Base-by-base conservation (phyloP, 106 monocot species). In the Dendrobium chrysotoxum region DNA sequence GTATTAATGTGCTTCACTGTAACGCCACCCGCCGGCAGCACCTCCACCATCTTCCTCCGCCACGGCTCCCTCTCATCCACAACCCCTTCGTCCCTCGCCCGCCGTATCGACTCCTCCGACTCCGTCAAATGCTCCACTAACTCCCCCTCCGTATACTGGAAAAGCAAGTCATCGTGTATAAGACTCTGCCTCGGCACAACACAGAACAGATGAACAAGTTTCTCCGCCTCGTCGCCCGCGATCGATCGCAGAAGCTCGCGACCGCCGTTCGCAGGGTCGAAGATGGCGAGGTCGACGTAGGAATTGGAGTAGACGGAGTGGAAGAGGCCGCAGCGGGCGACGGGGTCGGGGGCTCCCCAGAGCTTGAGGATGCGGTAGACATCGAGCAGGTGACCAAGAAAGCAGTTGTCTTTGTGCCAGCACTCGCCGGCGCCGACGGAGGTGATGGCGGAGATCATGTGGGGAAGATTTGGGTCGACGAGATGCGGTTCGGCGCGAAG, bases 221-320 rank as follows among this genome's bases (percentile, higher is more conserved):
- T 86, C 85, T 94, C 94, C 70, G 91, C 91, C 13, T 42, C 25
- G n/a, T 2, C 54, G 17, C 91, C 90, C 73, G 88, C 78, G 75
- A 92, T 58, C 42, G 12, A 7, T 41, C 70, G 74, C 73, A 94
- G 85, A 76, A 46, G 50, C 77, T 77, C 79, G 17, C 94, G 89
- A 68, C 88, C 84, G 77, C 81, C 72, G 45, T 75, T 72, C 46
- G 71, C 50, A 50, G 89, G 88, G 31, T 89, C 88, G 83, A 94
- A 94, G 88, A 94, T 90, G 86, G 86, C 88, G 80, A 94, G 94
- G 82, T 94, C 86, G 80, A 94, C 94, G 88, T 94, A 94, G 80
- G 94, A 94, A 80, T 94, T 94, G 82, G 94, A 94, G 86, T 94
- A 94, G 55, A 88, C 86, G 25, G 94, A 94, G 88, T 94, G 94